Base-by-base conservation (phyloP, 1,139 yeast genomes). In the Zygosaccharomyces sapae region DNA sequence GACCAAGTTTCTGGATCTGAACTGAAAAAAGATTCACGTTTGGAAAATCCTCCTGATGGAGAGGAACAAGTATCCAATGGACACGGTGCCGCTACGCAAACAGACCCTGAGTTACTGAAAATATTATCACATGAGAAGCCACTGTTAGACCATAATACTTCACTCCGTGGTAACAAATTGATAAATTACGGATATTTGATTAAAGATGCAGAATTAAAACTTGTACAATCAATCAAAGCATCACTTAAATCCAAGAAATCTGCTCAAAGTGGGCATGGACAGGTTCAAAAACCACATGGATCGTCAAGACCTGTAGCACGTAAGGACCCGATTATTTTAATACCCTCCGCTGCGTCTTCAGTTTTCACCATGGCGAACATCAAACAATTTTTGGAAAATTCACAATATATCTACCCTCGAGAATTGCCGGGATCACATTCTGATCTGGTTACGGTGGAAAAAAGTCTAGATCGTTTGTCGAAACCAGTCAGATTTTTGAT, bases 321-420 rank as follows among this genome's bases (percentile, higher is more conserved):
- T 53, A 85, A 83, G 55, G 95, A 85, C 59, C 98, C 98, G n/a
- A 89, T 92, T 55, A 87, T 92, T 50, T 71, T 92, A 44, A 78
- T 92, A 33, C 89, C 97, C 1, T 97, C 98, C 1, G 89, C 97
- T 2, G 92, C 98, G 0, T 88, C 97, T 2, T 84, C 98, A 0
- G 72, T 92, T 41, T 67, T 92, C 47, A 85, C 94, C 18, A 79
- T 92, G 73, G 69, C 81, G 39, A 92, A 92, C 65, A 82, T 89
- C 52, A 87, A 88, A 68, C 78, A 80, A 51, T 92, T 92, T 59
- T 73, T 92, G 53, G 92, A 88, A 64, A 75, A 81, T 12, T 95
- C 97, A 3, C 70, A 69, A 36, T 92, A 86, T 61, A 72, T 75
- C 13, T 84, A 82, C 46, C 83, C 92, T 5, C 70, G 46, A 70